Evolutionary conservation across 2,329 filamentous ascomycete species (phyloP).

Genomic region (Chaetomiaceae sp.): DNA sequence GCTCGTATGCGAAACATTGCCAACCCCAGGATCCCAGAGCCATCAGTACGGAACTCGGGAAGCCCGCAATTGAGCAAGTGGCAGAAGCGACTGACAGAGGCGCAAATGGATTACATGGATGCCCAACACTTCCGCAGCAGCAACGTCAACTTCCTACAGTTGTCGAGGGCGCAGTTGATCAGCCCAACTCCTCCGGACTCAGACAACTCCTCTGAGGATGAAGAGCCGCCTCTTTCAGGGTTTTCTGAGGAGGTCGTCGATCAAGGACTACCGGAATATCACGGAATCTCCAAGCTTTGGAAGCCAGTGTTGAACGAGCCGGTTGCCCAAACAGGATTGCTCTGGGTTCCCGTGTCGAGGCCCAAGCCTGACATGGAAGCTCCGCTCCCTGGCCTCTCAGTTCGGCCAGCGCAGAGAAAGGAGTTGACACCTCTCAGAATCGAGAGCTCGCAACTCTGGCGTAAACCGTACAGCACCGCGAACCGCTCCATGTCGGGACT

Average conservation of each 20-base stretch:
- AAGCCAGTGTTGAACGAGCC: no score
- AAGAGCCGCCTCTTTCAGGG: slow-evolving; percentile 11
- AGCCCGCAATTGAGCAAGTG: slow-evolving; percentile 36
- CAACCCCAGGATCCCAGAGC: slow-evolving; percentile 26
- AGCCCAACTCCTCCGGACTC: slow-evolving; percentile 54
- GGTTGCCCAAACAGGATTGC: slow-evolving; percentile 15
- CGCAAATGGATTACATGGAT: slow-evolving; percentile 42
- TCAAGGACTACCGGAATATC: slow-evolving; percentile 3
- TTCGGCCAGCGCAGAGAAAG: slow-evolving; percentile 36
- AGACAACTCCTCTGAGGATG: slow-evolving; percentile 41
- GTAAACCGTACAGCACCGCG: slow-evolving; percentile 27
- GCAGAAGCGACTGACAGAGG: slow-evolving; percentile 43
- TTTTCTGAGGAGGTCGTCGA: not conserved
- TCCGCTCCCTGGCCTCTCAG: slow-evolving; percentile 30
- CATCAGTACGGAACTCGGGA: slow-evolving; percentile 29
- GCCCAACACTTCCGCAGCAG: slow-evolving; percentile 35
- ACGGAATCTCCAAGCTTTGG: no score
- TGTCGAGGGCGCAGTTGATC: slow-evolving; percentile 36
- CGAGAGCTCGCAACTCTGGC: slow-evolving; percentile 38
- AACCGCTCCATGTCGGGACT: slow-evolving; percentile 25
- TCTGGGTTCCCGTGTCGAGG: slow-evolving; percentile 27
- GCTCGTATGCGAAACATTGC: slow-evolving; percentile 34
- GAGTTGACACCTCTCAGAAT: slow-evolving; percentile 32
- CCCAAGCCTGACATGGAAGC: slow-evolving; percentile 9
- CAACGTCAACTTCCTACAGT: slow-evolving; percentile 37